Percentiles rank a stretch among this genome's conserved stretches.
Conservation (phyloP, 2,329 filamentous ascomycete genomes). For the Furcasterigmium sp. region DNA sequence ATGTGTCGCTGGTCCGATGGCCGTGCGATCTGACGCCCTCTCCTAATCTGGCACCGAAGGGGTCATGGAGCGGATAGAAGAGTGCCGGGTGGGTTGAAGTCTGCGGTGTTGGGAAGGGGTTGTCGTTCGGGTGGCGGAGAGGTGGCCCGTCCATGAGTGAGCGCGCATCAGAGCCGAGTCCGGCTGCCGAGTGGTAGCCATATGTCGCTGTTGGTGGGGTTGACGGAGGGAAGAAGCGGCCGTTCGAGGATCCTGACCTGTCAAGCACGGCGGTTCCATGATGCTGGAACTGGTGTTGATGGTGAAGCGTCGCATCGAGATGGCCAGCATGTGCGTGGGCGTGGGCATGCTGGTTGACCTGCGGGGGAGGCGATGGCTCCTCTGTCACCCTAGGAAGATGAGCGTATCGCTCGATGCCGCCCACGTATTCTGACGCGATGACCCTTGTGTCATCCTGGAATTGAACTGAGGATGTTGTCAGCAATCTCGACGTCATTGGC, state of each 20-base stretch:
- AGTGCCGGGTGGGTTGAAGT: constrained; percentile 18
- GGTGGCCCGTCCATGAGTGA: background rate
- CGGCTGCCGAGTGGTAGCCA: constrained; percentile 3
- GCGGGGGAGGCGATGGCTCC: background rate
- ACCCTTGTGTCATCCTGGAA: constrained; percentile 87
- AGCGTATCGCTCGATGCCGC: constrained; percentile 70
- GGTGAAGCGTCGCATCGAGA: constrained; percentile 18
- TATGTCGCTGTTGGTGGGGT: constrained; percentile 5
- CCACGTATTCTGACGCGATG: constrained; percentile 86
- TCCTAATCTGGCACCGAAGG: background rate
- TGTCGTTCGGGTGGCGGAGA: constrained; percentile 6
- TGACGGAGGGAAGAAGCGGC: background rate
- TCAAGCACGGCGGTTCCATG: constrained; percentile 4
- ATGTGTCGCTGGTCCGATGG: constrained; percentile 29
- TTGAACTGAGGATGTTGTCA: constrained; percentile 44
- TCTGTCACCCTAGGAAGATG: constrained; percentile 33
- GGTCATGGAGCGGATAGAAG: constrained; percentile 8
- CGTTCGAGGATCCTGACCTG: background rate
- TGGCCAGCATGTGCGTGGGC: constrained; percentile 18
- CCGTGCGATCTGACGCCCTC: constrained; percentile 10
- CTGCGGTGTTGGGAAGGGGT: constrained; percentile 16
- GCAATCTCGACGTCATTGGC: background rate
- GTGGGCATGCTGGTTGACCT: background rate
- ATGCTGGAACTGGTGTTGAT: constrained; percentile 13
- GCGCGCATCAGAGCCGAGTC: constrained; percentile 1